Evolutionary conservation across 1,284 basidiomycete species (phyloP).

Genomic region (Rhodotorula glutinis): DNA sequence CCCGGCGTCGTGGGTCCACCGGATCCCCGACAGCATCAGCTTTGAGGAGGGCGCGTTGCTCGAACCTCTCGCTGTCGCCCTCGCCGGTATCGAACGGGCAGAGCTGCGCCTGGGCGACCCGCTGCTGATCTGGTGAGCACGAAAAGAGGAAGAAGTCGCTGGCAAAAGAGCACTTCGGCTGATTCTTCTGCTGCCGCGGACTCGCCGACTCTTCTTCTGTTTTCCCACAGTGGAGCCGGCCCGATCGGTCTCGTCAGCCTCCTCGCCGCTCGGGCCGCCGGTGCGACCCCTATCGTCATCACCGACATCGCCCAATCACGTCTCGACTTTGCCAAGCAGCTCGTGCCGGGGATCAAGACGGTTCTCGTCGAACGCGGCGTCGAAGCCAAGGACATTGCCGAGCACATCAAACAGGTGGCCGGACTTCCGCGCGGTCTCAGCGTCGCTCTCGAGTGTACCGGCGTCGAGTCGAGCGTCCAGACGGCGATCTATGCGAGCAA

Average conservation of each 20-base stretch:
- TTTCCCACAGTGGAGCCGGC: slow-evolving; percentile 50
- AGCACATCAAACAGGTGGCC: slow-evolving; percentile 47
- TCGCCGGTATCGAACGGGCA: slow-evolving; percentile 56
- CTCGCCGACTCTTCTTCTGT: too few relatives aligned
- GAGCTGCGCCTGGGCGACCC: slow-evolving; percentile 54
- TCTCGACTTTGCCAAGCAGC: slow-evolving; percentile 55
- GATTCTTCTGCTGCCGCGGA: slow-evolving; percentile 7
- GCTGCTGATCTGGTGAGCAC: slow-evolving; percentile 7
- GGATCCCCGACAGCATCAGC: slow-evolving; percentile 52
- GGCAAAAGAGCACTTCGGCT: too few relatives aligned
- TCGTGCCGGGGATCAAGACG: slow-evolving; percentile 53
- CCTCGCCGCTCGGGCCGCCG: slow-evolving; percentile 54
- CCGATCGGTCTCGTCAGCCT: slow-evolving; percentile 57
- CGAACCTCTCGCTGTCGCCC: slow-evolving; percentile 53
- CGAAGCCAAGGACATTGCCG: slow-evolving; percentile 46
- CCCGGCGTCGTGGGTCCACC: slow-evolving; percentile 57
- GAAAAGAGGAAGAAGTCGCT: too few relatives aligned
- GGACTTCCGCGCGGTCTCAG: slow-evolving; percentile 42
- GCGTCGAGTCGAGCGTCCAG: slow-evolving; percentile 80
- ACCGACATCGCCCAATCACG: slow-evolving; percentile 55
- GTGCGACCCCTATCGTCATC: slow-evolving; percentile 55
- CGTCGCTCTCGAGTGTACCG: slow-evolving; percentile 72
- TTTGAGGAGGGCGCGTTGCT: slow-evolving; percentile 55
- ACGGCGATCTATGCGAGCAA: slow-evolving; percentile 61
- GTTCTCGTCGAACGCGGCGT: slow-evolving; percentile 46